These are phyloP conservation scores for Calonectria leucothoes DNA, from an alignment of 2,329 filamentous ascomycete genomes.

Conservation along the genomic window DNA sequence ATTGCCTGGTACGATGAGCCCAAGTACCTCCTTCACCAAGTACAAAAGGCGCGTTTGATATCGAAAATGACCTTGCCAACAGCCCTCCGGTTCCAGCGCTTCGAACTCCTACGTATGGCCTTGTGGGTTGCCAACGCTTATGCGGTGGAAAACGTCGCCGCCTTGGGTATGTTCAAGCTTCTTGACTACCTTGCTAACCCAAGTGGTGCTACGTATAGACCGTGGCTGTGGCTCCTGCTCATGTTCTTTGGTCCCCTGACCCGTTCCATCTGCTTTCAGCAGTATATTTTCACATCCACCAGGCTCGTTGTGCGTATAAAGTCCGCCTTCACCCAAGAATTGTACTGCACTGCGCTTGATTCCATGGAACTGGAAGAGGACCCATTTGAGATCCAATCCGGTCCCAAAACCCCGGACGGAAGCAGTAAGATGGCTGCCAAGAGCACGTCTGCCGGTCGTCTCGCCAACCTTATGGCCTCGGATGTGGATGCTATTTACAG, in stretches of 20 bases:
- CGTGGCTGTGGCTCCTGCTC: conserved; percentile 65
- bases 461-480: conserved; percentile 69
- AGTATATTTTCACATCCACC: conserved; percentile 68
- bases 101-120: conserved; percentile 58
- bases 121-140: conserved; percentile 53
- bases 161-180: conserved; percentile 65
- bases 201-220: conserved; percentile 55
- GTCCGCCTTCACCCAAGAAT: conserved; percentile 67
- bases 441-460: conserved; percentile 59
- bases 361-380: conserved; percentile 70
- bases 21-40: conserved; percentile 56
- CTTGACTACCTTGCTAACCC: conserved; percentile 63
- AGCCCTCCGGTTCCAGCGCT: conserved; percentile 54
- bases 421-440: conserved; percentile 44
- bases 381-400: conserved; percentile 50
- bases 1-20: conserved; percentile 69
- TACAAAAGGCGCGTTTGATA: conserved; percentile 56
- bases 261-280: conserved; percentile 64
- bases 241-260: conserved; percentile 62
- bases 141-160: conserved; percentile 61
- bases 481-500: conserved; percentile 67
- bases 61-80: conserved; percentile 59
- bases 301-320: conserved; percentile 67
- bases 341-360: conserved; percentile 65
- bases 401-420: conserved; percentile 38